phyloP scores from a whole-genome alignment of 2,329 filamentous ascomycete species.

The Geosmithia flava region DNA sequence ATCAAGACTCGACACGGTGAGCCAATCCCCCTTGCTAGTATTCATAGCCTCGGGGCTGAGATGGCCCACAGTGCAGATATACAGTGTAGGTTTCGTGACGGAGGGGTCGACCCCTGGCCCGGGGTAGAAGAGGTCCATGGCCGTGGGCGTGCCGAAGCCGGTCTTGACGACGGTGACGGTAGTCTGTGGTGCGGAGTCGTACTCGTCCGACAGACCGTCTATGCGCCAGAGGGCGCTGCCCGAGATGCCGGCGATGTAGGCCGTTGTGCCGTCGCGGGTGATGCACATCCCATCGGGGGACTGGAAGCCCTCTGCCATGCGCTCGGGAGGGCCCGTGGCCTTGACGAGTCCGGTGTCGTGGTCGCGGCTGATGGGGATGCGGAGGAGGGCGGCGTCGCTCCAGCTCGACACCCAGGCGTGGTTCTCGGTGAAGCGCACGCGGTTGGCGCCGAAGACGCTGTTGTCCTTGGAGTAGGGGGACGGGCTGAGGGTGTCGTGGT shows the following conservation, averaged over 20 bases:
- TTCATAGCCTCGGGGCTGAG: neutral
- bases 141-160: conserved; percentile 3
- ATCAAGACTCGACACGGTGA: conserved; percentile 1
- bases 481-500: conserved; percentile 1
- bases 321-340: neutral
- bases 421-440: conserved; percentile 1
- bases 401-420: conserved; percentile 4
- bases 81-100: conserved; percentile 2
- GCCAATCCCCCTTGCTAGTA: neutral
- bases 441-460: conserved; percentile 5
- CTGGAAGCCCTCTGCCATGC: neutral
- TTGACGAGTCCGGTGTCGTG: neutral
- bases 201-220: conserved; percentile 1
- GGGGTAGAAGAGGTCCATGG: conserved; percentile 2
- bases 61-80: conserved; percentile 3
- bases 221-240: conserved; percentile 3
- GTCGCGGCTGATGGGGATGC: conserved; percentile 3
- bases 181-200: neutral
- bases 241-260: conserved; percentile 3
- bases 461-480: neutral
- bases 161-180: neutral
- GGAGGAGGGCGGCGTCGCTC: conserved; percentile 2
- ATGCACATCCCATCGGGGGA: conserved; percentile 4
- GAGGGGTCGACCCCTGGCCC: neutral
- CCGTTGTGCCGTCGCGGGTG: conserved; percentile 1